A percentile compares a stretch with the other conserved stretches of the same genome.
These are phyloP conservation scores for Penicillium griseofulvum DNA, from an alignment of 2,329 filamentous ascomycete species.

Conservation along the genomic window DNA sequence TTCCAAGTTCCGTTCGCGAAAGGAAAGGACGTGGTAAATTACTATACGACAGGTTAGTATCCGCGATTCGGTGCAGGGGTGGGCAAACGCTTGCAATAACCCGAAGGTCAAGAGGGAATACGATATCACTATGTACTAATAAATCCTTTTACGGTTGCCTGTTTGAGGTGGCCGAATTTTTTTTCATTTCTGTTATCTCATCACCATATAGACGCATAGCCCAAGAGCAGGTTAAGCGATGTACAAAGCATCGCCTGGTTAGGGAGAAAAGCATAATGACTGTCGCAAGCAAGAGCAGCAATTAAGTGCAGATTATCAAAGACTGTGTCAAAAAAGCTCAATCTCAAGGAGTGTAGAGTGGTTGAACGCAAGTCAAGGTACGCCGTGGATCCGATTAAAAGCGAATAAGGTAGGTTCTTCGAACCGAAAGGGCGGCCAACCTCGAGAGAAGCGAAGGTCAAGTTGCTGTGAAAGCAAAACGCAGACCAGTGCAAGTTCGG, in stretches of 20 bases:
- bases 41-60: no score
- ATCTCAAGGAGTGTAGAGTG: constrained; percentile 21
- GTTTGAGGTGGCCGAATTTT: constrained; percentile 46
- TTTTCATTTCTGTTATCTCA: constrained; percentile 42
- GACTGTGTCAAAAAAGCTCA: neutral
- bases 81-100: neutral
- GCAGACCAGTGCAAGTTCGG: constrained; percentile 22
- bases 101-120: no score
- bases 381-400: constrained; percentile 29
- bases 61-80: neutral
- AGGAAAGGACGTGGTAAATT: neutral
- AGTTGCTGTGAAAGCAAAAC: constrained; percentile 27
- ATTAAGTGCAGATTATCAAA: neutral
- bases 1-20: neutral
- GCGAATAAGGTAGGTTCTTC: constrained; percentile 29
- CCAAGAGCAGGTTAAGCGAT: constrained; percentile 13
- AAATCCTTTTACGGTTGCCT: neutral
- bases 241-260: neutral
- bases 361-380: constrained; percentile 31
- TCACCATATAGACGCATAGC: constrained; percentile 29
- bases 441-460: constrained; percentile 44
- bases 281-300: constrained; percentile 14
- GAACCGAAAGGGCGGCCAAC: constrained; percentile 49
- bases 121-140: neutral
- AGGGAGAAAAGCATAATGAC: constrained; percentile 8